These are phyloP conservation scores for Pseudocercospora vitis DNA, from an alignment of 2,329 filamentous ascomycete species.

Conservation along the genomic window DNA sequence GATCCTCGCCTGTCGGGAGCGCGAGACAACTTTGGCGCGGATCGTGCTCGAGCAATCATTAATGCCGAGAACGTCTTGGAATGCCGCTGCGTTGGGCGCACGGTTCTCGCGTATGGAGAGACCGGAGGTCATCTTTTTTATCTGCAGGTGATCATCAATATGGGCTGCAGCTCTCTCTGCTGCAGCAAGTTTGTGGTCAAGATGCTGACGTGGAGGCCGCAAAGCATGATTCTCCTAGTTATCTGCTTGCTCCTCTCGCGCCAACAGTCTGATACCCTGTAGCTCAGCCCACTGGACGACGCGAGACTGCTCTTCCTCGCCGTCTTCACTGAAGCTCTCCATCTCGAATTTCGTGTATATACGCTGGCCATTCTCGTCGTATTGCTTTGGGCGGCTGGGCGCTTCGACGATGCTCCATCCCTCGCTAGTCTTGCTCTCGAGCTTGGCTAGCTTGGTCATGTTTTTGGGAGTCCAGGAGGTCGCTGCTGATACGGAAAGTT, in stretches of 20 bases:
- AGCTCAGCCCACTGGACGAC: slow-evolving; percentile 5
- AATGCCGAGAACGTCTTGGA: not conserved
- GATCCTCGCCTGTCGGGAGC: not conserved
- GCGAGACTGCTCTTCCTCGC: slow-evolving; percentile 44
- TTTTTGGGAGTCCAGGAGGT: slow-evolving; percentile 68
- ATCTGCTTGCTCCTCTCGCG: slow-evolving; percentile 5
- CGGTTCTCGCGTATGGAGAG: not conserved
- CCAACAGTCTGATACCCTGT: slow-evolving; percentile 13
- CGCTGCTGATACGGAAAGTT: slow-evolving; percentile 60
- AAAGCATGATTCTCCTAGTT: slow-evolving; percentile 6
- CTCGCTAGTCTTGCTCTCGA: slow-evolving; percentile 59
- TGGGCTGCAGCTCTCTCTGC: not conserved
- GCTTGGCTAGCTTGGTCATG: slow-evolving; percentile 61
- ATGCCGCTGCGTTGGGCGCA: not conserved
- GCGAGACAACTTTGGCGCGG: not conserved
- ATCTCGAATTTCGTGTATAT: slow-evolving; percentile 78
- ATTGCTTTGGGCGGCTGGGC: slow-evolving; percentile 56
- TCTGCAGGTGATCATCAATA: not conserved
- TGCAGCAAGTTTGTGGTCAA: not conserved
- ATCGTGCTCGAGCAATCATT: not conserved
- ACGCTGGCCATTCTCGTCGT: slow-evolving; percentile 69
- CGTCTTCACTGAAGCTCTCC: slow-evolving; percentile 58
- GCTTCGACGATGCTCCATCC: slow-evolving; percentile 60
- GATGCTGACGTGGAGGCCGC: not conserved
- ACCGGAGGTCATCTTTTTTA: not conserved